Evolutionary conservation across 1,284 basidiomycete genomes (phyloP).

Genomic region (Ustilago tritici): DNA sequence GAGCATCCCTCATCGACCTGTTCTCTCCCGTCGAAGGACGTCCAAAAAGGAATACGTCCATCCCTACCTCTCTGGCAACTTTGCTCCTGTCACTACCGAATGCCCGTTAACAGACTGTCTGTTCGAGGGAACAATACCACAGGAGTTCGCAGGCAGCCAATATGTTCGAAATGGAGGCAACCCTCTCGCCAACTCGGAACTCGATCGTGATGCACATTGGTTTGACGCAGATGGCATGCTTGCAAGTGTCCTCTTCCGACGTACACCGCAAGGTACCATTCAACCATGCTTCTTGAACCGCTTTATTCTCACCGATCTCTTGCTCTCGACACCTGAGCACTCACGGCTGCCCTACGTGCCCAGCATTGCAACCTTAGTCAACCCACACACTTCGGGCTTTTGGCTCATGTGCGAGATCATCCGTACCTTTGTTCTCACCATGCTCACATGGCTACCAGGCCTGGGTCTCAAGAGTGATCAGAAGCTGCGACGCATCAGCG

Average conservation of each 20-base stretch:
- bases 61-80: slow-evolving; percentile 70
- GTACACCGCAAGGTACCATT: slow-evolving; percentile 35
- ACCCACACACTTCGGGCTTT: slow-evolving; percentile 70
- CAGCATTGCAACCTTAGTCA: slow-evolving; percentile 72
- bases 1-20: slow-evolving; percentile 30
- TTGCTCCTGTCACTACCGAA: slow-evolving; percentile 66
- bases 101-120: slow-evolving; percentile 63
- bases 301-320: slow-evolving; percentile 70
- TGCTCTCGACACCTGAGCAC: slow-evolving; percentile 60
- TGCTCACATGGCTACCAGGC: slow-evolving; percentile 66
- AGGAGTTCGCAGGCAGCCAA: slow-evolving; percentile 67
- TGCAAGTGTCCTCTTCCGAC: slow-evolving; percentile 71
- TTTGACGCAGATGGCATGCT: slow-evolving; percentile 71
- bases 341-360: slow-evolving; percentile 70
- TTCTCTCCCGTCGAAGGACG: slow-evolving; percentile 31
- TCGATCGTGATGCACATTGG: slow-evolving; percentile 66
- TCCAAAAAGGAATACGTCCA: slow-evolving; percentile 59
- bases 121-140: slow-evolving; percentile 63
- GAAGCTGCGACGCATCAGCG: slow-evolving; percentile 60
- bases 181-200: slow-evolving; percentile 63
- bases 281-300: slow-evolving; percentile 69
- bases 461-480: slow-evolving; percentile 34
- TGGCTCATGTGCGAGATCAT: slow-evolving; percentile 70
- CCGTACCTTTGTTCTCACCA: slow-evolving; percentile 65
- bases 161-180: slow-evolving; percentile 73